Base-by-base conservation (phyloP, 768 basidiomycete genomes). In the Clavulina sp. region DNA sequence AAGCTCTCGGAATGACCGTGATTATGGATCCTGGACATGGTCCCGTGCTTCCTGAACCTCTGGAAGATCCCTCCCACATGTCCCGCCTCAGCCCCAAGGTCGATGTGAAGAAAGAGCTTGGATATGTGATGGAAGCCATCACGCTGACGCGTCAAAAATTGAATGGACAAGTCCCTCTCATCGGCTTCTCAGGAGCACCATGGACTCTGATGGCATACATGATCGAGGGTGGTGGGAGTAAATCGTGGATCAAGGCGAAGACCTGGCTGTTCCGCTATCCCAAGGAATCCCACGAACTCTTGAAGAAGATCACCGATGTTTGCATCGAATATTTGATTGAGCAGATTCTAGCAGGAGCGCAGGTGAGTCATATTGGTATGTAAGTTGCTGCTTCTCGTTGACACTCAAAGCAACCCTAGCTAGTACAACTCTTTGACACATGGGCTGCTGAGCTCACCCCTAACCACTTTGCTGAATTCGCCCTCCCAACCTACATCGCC, bases 171-270 rank as follows among this genome's bases (percentile, higher is more conserved):
- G 91, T 97, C 13, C 93, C 95, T 9, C 71, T 99, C 52, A 95
- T 99, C 59, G 95, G 95, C 7, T 99, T 99, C 68, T 87, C 80
- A 61, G 95, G 93, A 36, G 91, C 89, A 0, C 95, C 95, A 1
- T 97, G 95, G 95, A 99, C 95, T 3, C 75, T 97, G 49, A 91
- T 99, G 68, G 78, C 81, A 21, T 99, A 97, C 64, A 99, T 99
- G 95, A 75, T 95, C 60, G 95, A 97, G 65, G 95, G 95, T 5
- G 93, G 92, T 4, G 84, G 84, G 5, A 85, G 77, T 65, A 91
- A 89, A 67, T 85, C 84, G 13, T 76, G 86, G 58, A 81, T 85
- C 56, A 91, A 92, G 65, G 76, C 78, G 32, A 99, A 99, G 68
- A 78, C 82, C 0, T 99, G 95, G 93, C 63, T 96, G 4, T 97